Evolutionary conservation across 148 eudicot genomes (phyloP).

Genomic region (Nyssa sinensis): DNA sequence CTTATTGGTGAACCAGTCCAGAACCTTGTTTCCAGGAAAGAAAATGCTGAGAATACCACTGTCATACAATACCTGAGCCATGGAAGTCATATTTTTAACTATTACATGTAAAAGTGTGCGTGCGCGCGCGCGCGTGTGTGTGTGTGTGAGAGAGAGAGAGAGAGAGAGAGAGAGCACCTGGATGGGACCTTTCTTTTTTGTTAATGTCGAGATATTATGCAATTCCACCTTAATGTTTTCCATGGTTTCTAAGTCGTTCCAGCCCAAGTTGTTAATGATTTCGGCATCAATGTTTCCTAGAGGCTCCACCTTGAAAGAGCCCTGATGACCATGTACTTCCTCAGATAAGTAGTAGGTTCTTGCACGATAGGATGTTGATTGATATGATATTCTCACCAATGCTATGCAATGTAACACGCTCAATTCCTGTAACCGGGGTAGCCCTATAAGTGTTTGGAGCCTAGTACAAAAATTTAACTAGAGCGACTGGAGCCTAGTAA

Average conservation of each 20-base stretch:
- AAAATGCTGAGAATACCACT: slow-evolving; percentile 5
- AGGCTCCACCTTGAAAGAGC: neutral
- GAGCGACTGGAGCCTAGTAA: neutral
- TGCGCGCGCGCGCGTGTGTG: too few relatives aligned
- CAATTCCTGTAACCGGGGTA: neutral
- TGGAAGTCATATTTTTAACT: neutral
- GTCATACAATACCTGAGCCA: neutral
- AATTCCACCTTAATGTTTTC: neutral
- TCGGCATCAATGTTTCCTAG: neutral
- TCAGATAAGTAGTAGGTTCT: too few relatives aligned
- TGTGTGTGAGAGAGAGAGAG: neutral
- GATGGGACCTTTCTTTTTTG: neutral
- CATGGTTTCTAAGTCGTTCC: neutral
- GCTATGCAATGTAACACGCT: neutral
- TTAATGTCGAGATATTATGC: neutral
- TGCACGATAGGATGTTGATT: too few relatives aligned
- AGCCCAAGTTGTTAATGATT: neutral
- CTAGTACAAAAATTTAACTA: neutral
- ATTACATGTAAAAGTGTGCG: too few relatives aligned
- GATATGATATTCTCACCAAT: neutral
- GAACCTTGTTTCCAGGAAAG: neutral
- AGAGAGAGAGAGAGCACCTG: slow-evolving; percentile 3
- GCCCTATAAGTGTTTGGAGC: neutral
- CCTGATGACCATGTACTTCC: neutral
- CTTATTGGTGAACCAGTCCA: too few relatives aligned